Evolutionary conservation across 768 basidiomycete genomes (phyloP).

Genomic region (Artomyces pyxidatus): DNA sequence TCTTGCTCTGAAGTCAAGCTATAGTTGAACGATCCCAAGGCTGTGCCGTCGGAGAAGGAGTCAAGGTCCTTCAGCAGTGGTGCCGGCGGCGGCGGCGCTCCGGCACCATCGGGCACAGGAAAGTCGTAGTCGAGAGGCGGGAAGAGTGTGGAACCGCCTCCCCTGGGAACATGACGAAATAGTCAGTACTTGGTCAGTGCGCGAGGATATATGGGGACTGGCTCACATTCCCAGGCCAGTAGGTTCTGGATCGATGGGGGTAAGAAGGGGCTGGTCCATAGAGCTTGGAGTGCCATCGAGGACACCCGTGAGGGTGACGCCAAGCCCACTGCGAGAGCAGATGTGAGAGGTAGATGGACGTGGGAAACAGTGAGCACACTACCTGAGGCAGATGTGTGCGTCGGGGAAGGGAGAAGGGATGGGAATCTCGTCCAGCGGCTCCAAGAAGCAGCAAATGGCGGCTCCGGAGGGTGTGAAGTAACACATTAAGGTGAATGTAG

Average conservation of each 20-base stretch:
- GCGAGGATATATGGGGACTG: too few species aligned
- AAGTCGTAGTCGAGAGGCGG: constrained; percentile 4
- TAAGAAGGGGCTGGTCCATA: constrained; percentile 12
- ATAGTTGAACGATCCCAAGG: constrained; percentile 44
- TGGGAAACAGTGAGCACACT: not conserved
- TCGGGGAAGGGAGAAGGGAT: constrained; percentile 14
- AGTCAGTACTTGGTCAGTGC: too few species aligned
- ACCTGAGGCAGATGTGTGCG: constrained; percentile 8
- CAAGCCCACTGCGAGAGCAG: constrained; percentile 9
- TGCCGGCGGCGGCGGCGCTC: constrained; percentile 27
- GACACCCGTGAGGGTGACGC: constrained; percentile 9
- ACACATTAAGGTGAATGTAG: constrained; percentile 4
- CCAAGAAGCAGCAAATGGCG: constrained; percentile 5
- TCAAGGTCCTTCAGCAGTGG: constrained; percentile 49
- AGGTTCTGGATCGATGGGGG: constrained; percentile 4
- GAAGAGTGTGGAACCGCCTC: too few species aligned
- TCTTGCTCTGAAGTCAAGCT: constrained; percentile 21
- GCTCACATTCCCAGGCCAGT: constrained; percentile 7
- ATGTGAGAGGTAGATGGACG: constrained; percentile 1
- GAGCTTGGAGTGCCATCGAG: constrained; percentile 16
- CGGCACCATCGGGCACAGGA: constrained; percentile 14
- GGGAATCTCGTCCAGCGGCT: constrained; percentile 14
- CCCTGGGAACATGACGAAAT: too few species aligned
- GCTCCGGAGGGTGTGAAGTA: not conserved
- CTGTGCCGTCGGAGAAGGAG: constrained; percentile 53